These are phyloP conservation scores for Euphrasia confusa DNA, from an alignment of 257 asterid species.

Conservation along the genomic window DNA sequence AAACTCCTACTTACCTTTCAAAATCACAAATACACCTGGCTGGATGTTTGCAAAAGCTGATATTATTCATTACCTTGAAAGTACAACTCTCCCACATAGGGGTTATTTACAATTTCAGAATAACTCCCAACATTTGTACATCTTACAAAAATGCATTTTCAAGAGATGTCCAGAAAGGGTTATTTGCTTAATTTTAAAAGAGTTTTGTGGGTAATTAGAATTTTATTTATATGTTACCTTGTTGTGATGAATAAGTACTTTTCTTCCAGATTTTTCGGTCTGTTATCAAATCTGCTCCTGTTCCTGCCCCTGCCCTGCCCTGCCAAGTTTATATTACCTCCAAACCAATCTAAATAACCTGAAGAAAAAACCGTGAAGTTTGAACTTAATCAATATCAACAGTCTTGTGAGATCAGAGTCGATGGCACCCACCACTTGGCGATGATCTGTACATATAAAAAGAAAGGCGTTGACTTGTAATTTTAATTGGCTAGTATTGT, in stretches of 20 bases:
- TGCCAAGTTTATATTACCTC: slow-evolving; percentile 20
- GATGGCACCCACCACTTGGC: slow-evolving; percentile 23
- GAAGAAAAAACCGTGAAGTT: slow-evolving; percentile 8
- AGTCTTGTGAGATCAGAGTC: slow-evolving; percentile 28
- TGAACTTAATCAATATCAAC: slow-evolving; percentile 8
- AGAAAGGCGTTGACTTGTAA: slow-evolving; percentile 28
- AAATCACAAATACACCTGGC: neutral
- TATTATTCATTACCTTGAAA: neutral
- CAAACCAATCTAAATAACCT: slow-evolving; percentile 24
- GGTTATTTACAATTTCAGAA: neutral
- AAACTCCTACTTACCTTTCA: neutral
- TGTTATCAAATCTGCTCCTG: slow-evolving; percentile 3
- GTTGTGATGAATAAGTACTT: neutral
- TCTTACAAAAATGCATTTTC: neutral
- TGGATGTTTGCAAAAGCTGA: neutral
- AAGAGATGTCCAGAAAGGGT: neutral
- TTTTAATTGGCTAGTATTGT: slow-evolving; percentile 33
- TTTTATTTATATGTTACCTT: neutral
- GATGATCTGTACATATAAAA: slow-evolving; percentile 43
- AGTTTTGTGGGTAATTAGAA: neutral
- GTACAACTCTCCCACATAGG: neutral
- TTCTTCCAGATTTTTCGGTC: slow-evolving; percentile 17
- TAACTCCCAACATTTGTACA: neutral
- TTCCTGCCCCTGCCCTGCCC: slow-evolving; percentile 20
- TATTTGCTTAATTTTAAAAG: neutral